Base-by-base conservation (phyloP, 805 yeast genomes). In the Kazachstania viticola region DNA sequence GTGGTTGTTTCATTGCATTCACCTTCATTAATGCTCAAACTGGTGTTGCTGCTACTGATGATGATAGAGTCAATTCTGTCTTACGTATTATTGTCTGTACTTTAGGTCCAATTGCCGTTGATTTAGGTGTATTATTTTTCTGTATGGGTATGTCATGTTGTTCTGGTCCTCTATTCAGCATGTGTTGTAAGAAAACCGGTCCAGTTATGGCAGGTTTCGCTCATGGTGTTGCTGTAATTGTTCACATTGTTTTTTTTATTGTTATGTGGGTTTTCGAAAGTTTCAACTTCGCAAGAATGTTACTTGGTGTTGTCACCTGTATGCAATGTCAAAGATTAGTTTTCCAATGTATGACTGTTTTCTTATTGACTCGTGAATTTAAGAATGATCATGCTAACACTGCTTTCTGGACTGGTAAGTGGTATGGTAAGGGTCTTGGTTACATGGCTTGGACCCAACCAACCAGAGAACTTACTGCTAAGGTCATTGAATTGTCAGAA, bases 371-470 rank as follows among this genome's bases (percentile, higher is more conserved):
- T 32, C 77, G 98, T 68, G 99, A 91, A 65, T 85, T 85, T 69
- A 84, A 84, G 76, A 82, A 81, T 49, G 96, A 88, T 62, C 83
- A 78, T 54, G 69, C 97, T 23, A 91, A 91, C 66, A 80, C 94
- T 48, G 97, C 98, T 18, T 91, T 94, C 93, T 91, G 99, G 99
- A 82, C 95, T 36, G 99, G 99, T 71, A 87, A 85, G 63, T 91
- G 99, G 99, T 85, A 87, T 60, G 91, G 94, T 37, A 69, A 82
- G 38, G 91, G 94, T 53, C 64, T 88, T 61, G 98, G 97, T 38
- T 75, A 78, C 74, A 75, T 79, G 71, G 95, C 96, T 14, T 73
- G 81, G 69, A 78, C 97, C 21, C 97, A 88, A 66, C 98, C 98
- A 40, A 55, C 81, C 32, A 83, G 99, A 70, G 99, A 91, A 66